Conservation (phyloP, 2,329 filamentous ascomycete genomes). For the Aaosphaeria arxii region DNA sequence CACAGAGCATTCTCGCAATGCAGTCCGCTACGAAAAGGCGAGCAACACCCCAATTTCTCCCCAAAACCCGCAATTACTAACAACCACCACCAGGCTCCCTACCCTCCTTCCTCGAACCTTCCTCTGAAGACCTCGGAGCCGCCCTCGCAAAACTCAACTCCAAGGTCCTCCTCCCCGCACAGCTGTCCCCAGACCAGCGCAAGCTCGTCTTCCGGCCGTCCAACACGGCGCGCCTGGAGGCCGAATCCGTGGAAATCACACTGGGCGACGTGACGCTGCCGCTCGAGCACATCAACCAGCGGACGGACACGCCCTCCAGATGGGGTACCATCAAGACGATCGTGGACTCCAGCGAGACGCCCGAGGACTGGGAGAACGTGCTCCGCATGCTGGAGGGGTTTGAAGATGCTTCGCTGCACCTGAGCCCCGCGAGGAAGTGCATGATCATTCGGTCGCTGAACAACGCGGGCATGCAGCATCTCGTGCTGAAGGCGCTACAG, state of each 20-base stretch:
- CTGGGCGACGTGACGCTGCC: slow-evolving; percentile 38
- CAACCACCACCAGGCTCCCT: slow-evolving; percentile 27
- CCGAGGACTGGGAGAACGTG: slow-evolving; percentile 35
- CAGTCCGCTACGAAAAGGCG: slow-evolving; percentile 22
- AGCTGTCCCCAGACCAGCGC: slow-evolving; percentile 41
- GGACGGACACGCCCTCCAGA: slow-evolving; percentile 15
- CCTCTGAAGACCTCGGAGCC: slow-evolving; percentile 39
- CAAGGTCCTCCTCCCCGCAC: slow-evolving; percentile 43
- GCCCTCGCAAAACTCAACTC: slow-evolving; percentile 41
- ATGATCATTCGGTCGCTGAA: slow-evolving; percentile 19
- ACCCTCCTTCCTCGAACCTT: slow-evolving; percentile 41
- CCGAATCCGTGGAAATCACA: slow-evolving; percentile 41
- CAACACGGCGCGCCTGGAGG: slow-evolving; percentile 40
- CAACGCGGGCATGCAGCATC: slow-evolving; percentile 17
- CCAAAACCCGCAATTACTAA: slow-evolving; percentile 1
- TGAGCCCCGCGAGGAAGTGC: slow-evolving; percentile 1
- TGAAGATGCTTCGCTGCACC: slow-evolving; percentile 18
- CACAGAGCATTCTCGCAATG: slow-evolving; percentile 16
- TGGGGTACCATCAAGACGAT: slow-evolving; percentile 11
- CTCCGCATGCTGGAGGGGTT: slow-evolving; percentile 29
- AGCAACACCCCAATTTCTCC: too few species aligned
- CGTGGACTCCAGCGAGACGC: slow-evolving; percentile 15
- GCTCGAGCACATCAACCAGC: slow-evolving; percentile 30
- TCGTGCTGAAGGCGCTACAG: slow-evolving; percentile 30
- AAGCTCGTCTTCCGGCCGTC: slow-evolving; percentile 42